Percentiles rank a stretch among this genome's conserved stretches.
phyloP scores from a whole-genome alignment of 176 grass and related monocot genomes.

The Zea mays region DNA sequence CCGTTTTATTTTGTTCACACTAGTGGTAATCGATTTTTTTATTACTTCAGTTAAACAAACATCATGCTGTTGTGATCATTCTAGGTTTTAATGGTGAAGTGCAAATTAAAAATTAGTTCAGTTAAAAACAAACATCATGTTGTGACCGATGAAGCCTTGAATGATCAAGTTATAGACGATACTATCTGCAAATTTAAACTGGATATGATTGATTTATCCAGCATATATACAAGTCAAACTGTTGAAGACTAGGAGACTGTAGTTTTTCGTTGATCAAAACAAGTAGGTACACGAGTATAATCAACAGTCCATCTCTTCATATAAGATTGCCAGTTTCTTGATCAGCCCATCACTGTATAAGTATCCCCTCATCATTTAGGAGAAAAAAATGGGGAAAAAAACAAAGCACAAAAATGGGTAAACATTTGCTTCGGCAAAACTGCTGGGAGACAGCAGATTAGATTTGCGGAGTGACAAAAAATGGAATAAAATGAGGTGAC shows the following conservation, averaged over 20 bases:
- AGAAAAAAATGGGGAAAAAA: no score
- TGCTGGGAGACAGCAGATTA: no score
- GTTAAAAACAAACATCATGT: neutral
- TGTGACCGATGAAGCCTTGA: neutral
- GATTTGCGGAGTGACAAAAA: no score
- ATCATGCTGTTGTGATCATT: neutral
- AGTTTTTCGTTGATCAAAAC: neutral
- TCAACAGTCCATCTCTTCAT: constrained; percentile 2
- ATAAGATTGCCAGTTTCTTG: neutral
- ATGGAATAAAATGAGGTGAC: no score
- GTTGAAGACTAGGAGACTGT: neutral
- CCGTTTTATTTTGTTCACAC: neutral
- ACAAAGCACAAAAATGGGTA: no score
- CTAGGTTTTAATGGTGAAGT: neutral
- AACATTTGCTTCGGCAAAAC: no score
- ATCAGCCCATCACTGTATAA: neutral
- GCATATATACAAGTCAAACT: neutral
- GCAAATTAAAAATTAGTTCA: neutral
- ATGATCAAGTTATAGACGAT: neutral
- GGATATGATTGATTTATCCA: neutral
- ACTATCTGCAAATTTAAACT: neutral
- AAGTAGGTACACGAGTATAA: no score
- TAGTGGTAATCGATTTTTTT: neutral
- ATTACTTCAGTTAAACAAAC: neutral
- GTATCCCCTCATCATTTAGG: no score